A percentile compares a stretch with the other conserved stretches of the same genome.
phyloP scores from a whole-genome alignment of 2,329 filamentous ascomycete species.

The Raffaelea ambrosiae region DNA sequence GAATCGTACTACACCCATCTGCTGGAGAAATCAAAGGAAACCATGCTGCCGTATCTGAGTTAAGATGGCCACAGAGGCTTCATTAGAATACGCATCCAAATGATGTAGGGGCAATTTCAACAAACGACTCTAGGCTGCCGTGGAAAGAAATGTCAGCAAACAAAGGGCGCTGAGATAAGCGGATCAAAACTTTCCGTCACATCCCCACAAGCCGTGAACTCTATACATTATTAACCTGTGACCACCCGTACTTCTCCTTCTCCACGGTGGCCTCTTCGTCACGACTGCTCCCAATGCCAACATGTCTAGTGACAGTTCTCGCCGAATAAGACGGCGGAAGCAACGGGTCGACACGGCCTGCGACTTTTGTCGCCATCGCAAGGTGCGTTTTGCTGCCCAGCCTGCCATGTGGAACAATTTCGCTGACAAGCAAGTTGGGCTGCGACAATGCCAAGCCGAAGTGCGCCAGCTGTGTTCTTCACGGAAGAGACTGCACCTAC shows the following conservation, averaged over 20 bases:
- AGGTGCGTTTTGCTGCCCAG: background rate
- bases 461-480: background rate
- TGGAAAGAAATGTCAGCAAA: no score
- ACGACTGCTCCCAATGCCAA: no score
- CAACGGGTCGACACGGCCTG: background rate
- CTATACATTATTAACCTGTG: no score
- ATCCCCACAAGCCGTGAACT: no score
- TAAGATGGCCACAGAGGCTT: background rate
- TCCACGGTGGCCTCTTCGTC: no score
- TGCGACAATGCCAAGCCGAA: background rate
- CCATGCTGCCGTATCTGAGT: background rate
- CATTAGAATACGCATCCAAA: no score
- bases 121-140: no score
- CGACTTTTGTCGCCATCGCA: slow-evolving; percentile 1
- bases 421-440: background rate
- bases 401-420: background rate
- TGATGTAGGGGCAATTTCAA: no score
- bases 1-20: background rate
- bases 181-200: no score
- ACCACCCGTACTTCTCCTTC: no score
- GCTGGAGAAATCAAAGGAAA: background rate
- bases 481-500: background rate
- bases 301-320: no score
- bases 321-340: background rate
- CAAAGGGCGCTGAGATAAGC: no score